Base-by-base conservation (phyloP, 345 rosid genomes). In the Linum lewisii region DNA sequence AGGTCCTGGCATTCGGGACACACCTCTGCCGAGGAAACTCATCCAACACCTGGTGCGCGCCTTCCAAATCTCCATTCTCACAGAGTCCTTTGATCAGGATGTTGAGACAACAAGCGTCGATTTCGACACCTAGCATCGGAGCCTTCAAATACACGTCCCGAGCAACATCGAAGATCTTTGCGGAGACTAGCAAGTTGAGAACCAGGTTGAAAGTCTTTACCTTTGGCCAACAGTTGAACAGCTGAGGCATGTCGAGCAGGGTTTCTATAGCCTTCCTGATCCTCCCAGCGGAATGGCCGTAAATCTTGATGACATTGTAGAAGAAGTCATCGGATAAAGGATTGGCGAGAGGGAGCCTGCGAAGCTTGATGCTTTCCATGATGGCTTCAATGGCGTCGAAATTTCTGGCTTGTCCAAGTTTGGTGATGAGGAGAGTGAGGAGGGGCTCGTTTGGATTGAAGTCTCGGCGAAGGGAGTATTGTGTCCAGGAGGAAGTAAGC, bases 1-100 rank as follows among this genome's bases (percentile, higher is more conserved):
- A 92, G 2, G 95, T 88, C 72, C 80, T 86, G 63, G 75, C 87
- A 66, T 83, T 86, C 9, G 90, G 95, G 62, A 55, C 69, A 36
- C 88, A 81, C 0, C 84, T 75, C 59, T 78, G 90, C 55, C 81
- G 74, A 70, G 96, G 90, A 86, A 92, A 92, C 86, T 92, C 98
- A 59, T 88, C 96, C 76, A 92, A 81, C 90, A 88, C 74, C 5
- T 88, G 51, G 75, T 74, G 73, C 54, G 95, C 96, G 61, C 77
- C 75, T n/a, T 69, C 69, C 20, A 86, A 24, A 22, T 81, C 80
- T 75, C 93, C 90, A 64, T 74, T 82, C 72, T 83, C 82, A 42
- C 93, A 83, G 42, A 92, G 44, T 6, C 90, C 96, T 26, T 88
- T 92, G 10, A 92, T 70, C 24, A 92, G 73, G 68, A 92, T 86